Evolutionary conservation across 2,329 filamentous ascomycete genomes (phyloP).

Genomic region (Cadophora luteo-olivacea): DNA sequence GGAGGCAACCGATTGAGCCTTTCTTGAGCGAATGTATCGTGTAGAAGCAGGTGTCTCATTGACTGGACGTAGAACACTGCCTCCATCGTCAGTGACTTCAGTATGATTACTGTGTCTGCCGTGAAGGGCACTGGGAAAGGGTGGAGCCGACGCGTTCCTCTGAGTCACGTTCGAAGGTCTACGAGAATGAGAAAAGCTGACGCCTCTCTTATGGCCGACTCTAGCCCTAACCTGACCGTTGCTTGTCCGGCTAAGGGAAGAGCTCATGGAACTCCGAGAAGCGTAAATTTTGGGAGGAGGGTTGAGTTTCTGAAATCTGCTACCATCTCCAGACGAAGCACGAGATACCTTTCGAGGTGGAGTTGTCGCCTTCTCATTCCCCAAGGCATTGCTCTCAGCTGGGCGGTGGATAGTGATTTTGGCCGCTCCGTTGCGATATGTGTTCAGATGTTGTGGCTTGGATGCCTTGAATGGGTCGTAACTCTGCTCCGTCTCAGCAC

Average conservation of each 20-base stretch:
- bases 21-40: conserved; percentile 43
- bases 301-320: conserved; percentile 18
- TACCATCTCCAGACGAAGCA: not conserved
- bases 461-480: conserved; percentile 83
- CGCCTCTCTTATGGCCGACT: conserved; percentile 63
- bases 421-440: conserved; percentile 51
- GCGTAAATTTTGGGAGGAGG: conserved; percentile 43
- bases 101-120: conserved; percentile 35
- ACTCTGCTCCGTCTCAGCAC: conserved; percentile 64
- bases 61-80: conserved; percentile 28
- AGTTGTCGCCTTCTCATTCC: conserved; percentile 24
- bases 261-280: conserved; percentile 55
- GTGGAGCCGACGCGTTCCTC: conserved; percentile 17
- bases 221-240: conserved; percentile 49
- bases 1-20: conserved; percentile 28
- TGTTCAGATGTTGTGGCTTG: conserved; percentile 50
- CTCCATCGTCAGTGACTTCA: conserved; percentile 37
- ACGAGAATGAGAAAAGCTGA: conserved; percentile 66
- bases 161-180: conserved; percentile 30
- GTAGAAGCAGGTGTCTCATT: conserved; percentile 31
- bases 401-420: conserved; percentile 44
- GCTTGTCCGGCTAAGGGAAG: conserved; percentile 48
- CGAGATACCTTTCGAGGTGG: conserved; percentile 20
- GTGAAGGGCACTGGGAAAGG: conserved; percentile 6
- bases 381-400: conserved; percentile 19